These are phyloP conservation scores for Anisogramma anomala DNA, from an alignment of 2,329 filamentous ascomycete species.

Conservation along the genomic window DNA sequence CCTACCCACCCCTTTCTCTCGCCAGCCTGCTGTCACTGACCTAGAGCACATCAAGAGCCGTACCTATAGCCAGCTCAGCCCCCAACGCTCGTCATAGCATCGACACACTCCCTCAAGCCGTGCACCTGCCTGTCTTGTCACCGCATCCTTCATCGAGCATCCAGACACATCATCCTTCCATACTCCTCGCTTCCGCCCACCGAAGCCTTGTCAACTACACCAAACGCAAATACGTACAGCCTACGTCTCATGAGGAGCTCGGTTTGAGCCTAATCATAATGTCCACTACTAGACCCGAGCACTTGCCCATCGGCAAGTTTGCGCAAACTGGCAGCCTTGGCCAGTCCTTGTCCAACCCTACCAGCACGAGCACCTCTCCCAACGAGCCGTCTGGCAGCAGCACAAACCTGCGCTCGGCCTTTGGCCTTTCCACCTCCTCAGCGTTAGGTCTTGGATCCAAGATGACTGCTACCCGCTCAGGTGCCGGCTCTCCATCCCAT, in stretches of 20 bases:
- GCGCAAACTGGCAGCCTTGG: constrained; percentile 37
- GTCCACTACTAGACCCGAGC: constrained; percentile 77
- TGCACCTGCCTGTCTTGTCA: background rate
- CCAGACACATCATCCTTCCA: constrained; percentile 9
- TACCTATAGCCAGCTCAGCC: no score
- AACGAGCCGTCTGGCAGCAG: constrained; percentile 55
- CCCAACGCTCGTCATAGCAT: no score
- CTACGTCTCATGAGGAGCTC: constrained; percentile 32
- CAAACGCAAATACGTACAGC: constrained; percentile 16
- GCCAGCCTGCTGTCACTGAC: no score
- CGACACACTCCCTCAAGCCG: background rate
- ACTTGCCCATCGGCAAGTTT: constrained; percentile 75
- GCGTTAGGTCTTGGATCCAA: constrained; percentile 47
- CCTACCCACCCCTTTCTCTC: no score
- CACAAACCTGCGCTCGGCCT: constrained; percentile 53
- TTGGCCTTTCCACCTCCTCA: constrained; percentile 47
- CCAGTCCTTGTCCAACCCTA: constrained; percentile 30
- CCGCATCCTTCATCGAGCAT: constrained; percentile 10
- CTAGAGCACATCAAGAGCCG: no score
- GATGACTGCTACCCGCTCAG: constrained; percentile 59
- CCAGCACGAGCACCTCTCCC: constrained; percentile 68
- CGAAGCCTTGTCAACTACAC: constrained; percentile 4
- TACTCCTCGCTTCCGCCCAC: constrained; percentile 9
- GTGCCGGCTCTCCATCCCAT: constrained; percentile 92
- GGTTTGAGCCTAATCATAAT: constrained; percentile 69